phyloP scores from a whole-genome alignment of 2,329 filamentous ascomycete species.

The Sarocladium strictum region DNA sequence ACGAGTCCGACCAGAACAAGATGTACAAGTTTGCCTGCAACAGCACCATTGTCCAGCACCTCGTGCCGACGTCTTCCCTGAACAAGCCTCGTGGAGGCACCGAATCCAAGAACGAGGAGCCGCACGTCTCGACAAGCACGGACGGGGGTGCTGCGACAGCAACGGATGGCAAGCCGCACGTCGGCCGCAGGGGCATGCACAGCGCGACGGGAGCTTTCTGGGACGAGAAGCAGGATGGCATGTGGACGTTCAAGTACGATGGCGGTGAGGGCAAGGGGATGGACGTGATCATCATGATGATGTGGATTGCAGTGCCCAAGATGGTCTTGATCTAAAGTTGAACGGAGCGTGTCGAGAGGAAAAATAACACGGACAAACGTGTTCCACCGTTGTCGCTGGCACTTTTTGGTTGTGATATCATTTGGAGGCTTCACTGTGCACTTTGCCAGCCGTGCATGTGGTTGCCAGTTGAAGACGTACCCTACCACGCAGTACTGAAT shows the following conservation, averaged over 20 bases:
- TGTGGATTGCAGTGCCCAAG: conserved; percentile 62
- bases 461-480: too few species aligned
- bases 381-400: neutral
- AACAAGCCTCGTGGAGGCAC: conserved; percentile 52
- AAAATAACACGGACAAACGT: neutral
- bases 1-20: conserved; percentile 50
- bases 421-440: too few species aligned
- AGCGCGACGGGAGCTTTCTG: conserved; percentile 79
- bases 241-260: conserved; percentile 86
- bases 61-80: conserved; percentile 60
- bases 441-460: too few species aligned
- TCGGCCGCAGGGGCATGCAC: conserved; percentile 86
- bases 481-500: too few species aligned
- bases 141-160: conserved; percentile 35
- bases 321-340: neutral
- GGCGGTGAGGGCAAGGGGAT: conserved; percentile 60
- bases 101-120: conserved; percentile 40
- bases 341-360: neutral
- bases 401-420: too few species aligned
- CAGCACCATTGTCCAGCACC: conserved; percentile 96
- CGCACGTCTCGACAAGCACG: conserved; percentile 50
- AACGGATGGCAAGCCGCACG: conserved; percentile 62
- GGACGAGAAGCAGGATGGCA: conserved; percentile 86
- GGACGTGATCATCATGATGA: conserved; percentile 65
- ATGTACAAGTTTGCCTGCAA: conserved; percentile 93